These are phyloP conservation scores for Fraxinus anomala DNA, from an alignment of 257 asterid species.

Conservation along the genomic window DNA sequence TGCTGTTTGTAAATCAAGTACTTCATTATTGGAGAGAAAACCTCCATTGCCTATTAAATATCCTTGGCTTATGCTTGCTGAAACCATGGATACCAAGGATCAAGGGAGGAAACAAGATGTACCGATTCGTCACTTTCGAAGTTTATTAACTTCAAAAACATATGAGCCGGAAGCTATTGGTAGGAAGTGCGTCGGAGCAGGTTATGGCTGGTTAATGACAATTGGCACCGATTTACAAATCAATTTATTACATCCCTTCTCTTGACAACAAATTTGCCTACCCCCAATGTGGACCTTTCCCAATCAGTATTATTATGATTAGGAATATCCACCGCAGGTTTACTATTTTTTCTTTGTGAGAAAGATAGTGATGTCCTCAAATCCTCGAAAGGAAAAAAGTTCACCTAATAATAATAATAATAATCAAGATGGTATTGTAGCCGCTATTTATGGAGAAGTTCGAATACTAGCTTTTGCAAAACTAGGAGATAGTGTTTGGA, in stretches of 20 bases:
- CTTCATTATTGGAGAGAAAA: background rate
- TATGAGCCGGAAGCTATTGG: background rate
- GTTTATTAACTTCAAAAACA: background rate
- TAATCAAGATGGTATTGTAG: background rate
- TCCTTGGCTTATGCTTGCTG: slow-evolving; percentile 1
- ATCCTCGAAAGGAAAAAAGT: background rate
- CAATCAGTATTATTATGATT: background rate
- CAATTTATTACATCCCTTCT: background rate
- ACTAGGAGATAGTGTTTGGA: background rate
- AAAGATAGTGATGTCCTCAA: background rate
- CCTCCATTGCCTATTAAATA: background rate
- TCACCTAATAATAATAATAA: no score
- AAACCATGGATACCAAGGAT: background rate
- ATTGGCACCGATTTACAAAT: background rate
- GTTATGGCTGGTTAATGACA: background rate
- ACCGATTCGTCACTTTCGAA: background rate
- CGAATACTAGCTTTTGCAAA: background rate
- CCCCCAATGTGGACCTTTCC: background rate
- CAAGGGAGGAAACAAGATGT: background rate
- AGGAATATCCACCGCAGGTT: background rate
- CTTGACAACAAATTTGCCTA: background rate
- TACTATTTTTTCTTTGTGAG: background rate
- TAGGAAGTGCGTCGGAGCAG: background rate
- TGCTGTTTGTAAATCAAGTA: slow-evolving; percentile 18
- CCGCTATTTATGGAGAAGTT: background rate